phyloP scores from a whole-genome alignment of 2,329 filamentous ascomycete species.

The Epichloe uncinata region DNA sequence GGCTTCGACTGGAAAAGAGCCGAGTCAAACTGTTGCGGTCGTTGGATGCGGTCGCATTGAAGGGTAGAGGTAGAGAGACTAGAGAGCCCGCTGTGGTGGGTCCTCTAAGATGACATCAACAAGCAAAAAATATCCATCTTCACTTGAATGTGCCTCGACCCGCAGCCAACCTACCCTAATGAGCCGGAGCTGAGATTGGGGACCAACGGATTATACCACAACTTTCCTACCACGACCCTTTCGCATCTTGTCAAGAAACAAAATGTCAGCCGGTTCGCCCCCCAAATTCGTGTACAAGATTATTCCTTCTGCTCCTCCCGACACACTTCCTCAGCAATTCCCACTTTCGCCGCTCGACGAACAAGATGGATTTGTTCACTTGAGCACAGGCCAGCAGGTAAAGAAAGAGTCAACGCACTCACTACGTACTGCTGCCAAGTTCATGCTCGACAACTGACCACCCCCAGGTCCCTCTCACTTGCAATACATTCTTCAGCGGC shows the following conservation, averaged over 20 bases:
- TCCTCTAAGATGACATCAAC: not conserved
- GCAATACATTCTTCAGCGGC: constrained; percentile 29
- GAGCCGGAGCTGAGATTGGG: not conserved
- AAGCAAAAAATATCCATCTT: no score
- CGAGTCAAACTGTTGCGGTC: no score
- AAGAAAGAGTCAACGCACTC: constrained; percentile 5
- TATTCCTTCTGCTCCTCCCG: constrained; percentile 35
- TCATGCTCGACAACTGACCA: not conserved
- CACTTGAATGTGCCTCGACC: not conserved
- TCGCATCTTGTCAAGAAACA: not conserved
- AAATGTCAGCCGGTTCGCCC: constrained; percentile 11
- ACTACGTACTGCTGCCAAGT: no score
- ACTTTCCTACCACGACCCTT: not conserved
- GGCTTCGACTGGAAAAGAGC: no score
- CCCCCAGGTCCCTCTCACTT: constrained; percentile 30
- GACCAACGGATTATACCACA: not conserved
- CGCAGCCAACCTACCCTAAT: not conserved
- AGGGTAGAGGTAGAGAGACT: no score
- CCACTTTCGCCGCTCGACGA: constrained; percentile 46
- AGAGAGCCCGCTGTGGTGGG: not conserved
- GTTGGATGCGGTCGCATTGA: no score
- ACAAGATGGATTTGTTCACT: constrained; percentile 48
- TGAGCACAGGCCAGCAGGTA: constrained; percentile 45
- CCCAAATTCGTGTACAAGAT: constrained; percentile 46
- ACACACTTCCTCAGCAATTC: constrained; percentile 38